Evolutionary conservation across 2,329 filamentous ascomycete species (phyloP).

Genomic region (Diaporthe vaccinii): DNA sequence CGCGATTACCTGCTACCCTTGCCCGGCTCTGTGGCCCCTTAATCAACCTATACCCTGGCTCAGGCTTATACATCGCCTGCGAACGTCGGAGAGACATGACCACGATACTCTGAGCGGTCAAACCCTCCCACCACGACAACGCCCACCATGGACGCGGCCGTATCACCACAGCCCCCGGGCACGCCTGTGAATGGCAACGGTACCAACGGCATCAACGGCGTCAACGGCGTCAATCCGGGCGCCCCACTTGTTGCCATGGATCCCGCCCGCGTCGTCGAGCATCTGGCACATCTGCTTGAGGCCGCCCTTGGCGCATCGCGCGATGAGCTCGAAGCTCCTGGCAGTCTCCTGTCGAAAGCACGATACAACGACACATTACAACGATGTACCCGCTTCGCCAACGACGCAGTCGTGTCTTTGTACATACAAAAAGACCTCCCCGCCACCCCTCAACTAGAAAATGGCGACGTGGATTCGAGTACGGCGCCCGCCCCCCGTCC

Average conservation of each 20-base stretch:
- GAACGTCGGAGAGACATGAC: constrained; percentile 39
- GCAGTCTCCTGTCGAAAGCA: constrained; percentile 83
- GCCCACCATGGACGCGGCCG: constrained; percentile 66
- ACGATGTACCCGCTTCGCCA: constrained; percentile 89
- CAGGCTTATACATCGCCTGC: constrained; percentile 18
- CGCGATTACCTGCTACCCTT: constrained; percentile 15
- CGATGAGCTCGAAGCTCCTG: constrained; percentile 82
- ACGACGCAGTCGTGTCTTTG: constrained; percentile 87
- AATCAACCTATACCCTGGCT: constrained; percentile 29
- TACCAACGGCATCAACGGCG: constrained; percentile 58
- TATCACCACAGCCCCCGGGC: constrained; percentile 59
- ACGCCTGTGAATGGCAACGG: constrained; percentile 60
- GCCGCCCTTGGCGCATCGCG: constrained; percentile 81
- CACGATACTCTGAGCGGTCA: constrained; percentile 31
- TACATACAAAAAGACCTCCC: constrained; percentile 90
- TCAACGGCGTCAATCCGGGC: constrained; percentile 59
- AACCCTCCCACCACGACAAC: constrained; percentile 34
- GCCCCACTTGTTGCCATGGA: constrained; percentile 71
- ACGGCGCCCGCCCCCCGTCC: constrained; percentile 46
- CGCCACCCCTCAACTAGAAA: constrained; percentile 64
- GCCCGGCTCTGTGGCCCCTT: constrained; percentile 31
- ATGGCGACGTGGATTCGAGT: constrained; percentile 62
- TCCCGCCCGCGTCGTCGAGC: constrained; percentile 77
- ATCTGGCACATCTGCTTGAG: constrained; percentile 78
- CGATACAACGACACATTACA: constrained; percentile 84